These are phyloP conservation scores for Monosporascus sp. DNA, from an alignment of 2,329 filamentous ascomycete species.

Conservation along the genomic window DNA sequence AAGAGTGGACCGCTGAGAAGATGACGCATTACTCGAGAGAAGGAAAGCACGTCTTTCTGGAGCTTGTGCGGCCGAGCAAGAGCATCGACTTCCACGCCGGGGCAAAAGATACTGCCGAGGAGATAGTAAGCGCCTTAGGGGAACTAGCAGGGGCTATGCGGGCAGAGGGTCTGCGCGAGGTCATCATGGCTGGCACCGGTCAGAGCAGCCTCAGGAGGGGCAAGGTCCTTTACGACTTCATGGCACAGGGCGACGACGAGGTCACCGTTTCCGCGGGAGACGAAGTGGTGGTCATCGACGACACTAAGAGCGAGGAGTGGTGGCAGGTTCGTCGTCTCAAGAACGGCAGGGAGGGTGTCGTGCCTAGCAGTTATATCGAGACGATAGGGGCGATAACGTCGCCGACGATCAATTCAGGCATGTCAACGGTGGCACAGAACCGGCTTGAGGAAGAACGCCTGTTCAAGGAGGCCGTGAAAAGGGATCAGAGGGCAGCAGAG, in stretches of 20 bases:
- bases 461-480: conserved; percentile 72
- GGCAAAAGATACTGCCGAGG: conserved; percentile 91
- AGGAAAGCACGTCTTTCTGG: conserved; percentile 95
- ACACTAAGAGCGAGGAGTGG: conserved; percentile 93
- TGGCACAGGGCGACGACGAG: conserved; percentile 93
- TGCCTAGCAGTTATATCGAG: conserved; percentile 95
- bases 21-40: conserved; percentile 98
- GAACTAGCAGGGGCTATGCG: conserved; percentile 82
- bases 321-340: conserved; percentile 90
- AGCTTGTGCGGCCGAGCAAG: conserved; percentile 86
- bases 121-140: conserved; percentile 83
- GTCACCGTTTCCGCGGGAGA: conserved; percentile 87
- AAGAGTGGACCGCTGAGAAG: conserved; percentile 92
- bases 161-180: conserved; percentile 78
- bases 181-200: conserved; percentile 73
- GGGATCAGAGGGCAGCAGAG: conserved; percentile 61
- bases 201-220: conserved; percentile 70
- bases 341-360: conserved; percentile 91
- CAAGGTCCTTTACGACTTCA: conserved; percentile 87
- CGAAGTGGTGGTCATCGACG: conserved; percentile 85
- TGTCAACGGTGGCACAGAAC: conserved; percentile 71
- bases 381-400: conserved; percentile 63
- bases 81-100: conserved; percentile 96
- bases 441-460: conserved; percentile 75
- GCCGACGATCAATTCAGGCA: conserved; percentile 43